Evolutionary conservation across 2,329 filamentous ascomycete species (phyloP).

Genomic region (Xylariaceae sp.): DNA sequence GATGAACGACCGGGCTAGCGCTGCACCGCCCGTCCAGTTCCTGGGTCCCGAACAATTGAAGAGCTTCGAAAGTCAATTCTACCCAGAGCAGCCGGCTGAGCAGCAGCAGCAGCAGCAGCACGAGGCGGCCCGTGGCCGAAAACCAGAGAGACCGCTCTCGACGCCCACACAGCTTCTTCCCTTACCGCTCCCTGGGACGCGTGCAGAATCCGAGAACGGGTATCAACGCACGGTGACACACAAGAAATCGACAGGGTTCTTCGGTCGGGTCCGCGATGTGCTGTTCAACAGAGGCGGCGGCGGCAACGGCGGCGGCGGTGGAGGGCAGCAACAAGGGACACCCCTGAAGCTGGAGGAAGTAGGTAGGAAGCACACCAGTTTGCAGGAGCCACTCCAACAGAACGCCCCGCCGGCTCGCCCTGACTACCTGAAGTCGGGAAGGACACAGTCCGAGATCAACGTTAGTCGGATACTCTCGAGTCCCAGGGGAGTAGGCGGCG

Average conservation of each 20-base stretch:
- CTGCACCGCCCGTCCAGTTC: conserved; percentile 64
- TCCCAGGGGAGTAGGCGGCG: conserved; percentile 2
- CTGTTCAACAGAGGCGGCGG: conserved; percentile 17
- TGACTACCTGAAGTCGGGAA: conserved; percentile 17
- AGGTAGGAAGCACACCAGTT: conserved; percentile 27
- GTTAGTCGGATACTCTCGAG: conserved; percentile 17
- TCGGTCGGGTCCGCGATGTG: conserved; percentile 28
- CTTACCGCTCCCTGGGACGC: no score
- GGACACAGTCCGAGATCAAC: conserved; percentile 25
- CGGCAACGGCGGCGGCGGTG: conserved; percentile 5
- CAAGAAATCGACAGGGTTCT: conserved; percentile 29
- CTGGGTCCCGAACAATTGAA: conserved; percentile 37
- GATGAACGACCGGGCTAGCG: conserved; percentile 76
- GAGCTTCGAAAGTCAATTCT: conserved; percentile 29
- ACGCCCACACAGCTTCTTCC: conserved; percentile 11
- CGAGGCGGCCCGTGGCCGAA: conserved; percentile 10
- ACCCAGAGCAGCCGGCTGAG: no score
- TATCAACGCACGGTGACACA: conserved; percentile 18
- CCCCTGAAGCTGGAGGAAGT: conserved; percentile 16
- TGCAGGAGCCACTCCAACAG: conserved; percentile 24
- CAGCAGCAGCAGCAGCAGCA: not conserved
- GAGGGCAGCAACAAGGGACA: conserved; percentile 6
- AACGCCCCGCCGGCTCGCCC: conserved; percentile 14
- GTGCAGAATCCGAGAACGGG: no score
- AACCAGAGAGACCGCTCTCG: conserved; percentile 23